phyloP scores from a whole-genome alignment of 2,329 filamentous ascomycete species.

The Xylaria hypoxylon region DNA sequence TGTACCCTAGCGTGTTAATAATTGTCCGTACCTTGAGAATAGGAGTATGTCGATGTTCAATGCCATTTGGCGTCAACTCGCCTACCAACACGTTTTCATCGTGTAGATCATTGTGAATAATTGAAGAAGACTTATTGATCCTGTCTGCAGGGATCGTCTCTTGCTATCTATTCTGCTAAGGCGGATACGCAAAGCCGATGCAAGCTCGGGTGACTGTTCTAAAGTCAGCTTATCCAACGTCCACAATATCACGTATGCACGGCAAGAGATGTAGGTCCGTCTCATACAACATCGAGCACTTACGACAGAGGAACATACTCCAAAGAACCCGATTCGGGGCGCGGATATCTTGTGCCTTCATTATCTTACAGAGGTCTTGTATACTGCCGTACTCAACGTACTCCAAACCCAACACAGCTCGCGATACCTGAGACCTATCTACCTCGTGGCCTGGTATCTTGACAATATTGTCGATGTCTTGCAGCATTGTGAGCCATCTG shows the following conservation, averaged over 20 bases:
- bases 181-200: conserved; percentile 19
- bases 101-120: conserved; percentile 17
- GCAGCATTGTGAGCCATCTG: conserved; percentile 2
- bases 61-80: background rate
- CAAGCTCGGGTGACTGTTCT: conserved; percentile 12
- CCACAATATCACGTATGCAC: background rate
- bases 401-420: conserved; percentile 12
- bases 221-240: background rate
- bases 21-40: conserved; percentile 17
- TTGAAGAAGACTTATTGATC: conserved; percentile 9
- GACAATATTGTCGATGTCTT: conserved; percentile 10
- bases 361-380: conserved; percentile 21
- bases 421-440: conserved; percentile 9
- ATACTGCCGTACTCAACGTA: conserved; percentile 21
- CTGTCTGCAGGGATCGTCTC: conserved; percentile 1
- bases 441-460: background rate
- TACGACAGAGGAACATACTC: conserved; percentile 17
- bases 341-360: background rate
- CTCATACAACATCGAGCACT: background rate
- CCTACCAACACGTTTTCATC: conserved; percentile 19
- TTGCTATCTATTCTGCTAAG: conserved; percentile 6
- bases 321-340: conserved; percentile 10
- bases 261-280: no score
- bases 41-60: conserved; percentile 8
- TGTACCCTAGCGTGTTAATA: background rate